A percentile compares a stretch with the other conserved stretches of the same genome.
Evolutionary conservation across 177 flowering plant species (phyloP).

Genomic region (Vitis hybrid): DNA sequence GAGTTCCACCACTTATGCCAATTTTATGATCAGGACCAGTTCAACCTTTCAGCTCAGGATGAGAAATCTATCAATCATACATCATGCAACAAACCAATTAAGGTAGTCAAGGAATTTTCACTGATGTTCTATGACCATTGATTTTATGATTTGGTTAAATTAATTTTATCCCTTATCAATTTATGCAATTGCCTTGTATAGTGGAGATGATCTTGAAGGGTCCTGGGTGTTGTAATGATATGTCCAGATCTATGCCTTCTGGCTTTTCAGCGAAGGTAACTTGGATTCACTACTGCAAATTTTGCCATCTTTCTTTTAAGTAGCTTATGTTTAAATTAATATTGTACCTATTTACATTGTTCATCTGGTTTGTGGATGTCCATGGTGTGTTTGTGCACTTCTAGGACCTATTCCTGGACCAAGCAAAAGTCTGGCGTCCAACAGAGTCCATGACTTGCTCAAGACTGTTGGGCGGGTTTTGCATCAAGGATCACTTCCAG

Average conservation of each 20-base stretch:
- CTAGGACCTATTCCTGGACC: not conserved
- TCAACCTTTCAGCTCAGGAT: not conserved
- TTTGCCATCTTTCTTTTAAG: too few species aligned
- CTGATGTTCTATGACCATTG: not conserved
- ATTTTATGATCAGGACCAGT: not conserved
- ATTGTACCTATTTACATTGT: too few species aligned
- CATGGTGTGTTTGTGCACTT: not conserved
- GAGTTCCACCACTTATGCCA: too few species aligned
- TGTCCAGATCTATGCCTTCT: not conserved
- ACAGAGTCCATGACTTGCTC: not conserved
- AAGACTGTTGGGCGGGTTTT: constrained; percentile 1
- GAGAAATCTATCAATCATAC: not conserved
- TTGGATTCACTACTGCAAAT: not conserved
- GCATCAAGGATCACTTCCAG: not conserved
- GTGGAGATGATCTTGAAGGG: not conserved
- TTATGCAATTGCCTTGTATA: constrained; percentile 2
- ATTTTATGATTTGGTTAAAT: not conserved
- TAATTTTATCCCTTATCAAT: not conserved
- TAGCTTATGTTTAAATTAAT: too few species aligned
- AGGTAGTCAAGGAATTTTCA: constrained; percentile 4
- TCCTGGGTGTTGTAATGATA: not conserved
- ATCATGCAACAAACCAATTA: not conserved
- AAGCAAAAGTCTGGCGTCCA: not conserved
- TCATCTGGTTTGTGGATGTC: too few species aligned
- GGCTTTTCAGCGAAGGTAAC: not conserved